These are phyloP conservation scores for Hypoxylon intermedium DNA, from an alignment of 495 filamentous ascomycete species.

Conservation along the genomic window DNA sequence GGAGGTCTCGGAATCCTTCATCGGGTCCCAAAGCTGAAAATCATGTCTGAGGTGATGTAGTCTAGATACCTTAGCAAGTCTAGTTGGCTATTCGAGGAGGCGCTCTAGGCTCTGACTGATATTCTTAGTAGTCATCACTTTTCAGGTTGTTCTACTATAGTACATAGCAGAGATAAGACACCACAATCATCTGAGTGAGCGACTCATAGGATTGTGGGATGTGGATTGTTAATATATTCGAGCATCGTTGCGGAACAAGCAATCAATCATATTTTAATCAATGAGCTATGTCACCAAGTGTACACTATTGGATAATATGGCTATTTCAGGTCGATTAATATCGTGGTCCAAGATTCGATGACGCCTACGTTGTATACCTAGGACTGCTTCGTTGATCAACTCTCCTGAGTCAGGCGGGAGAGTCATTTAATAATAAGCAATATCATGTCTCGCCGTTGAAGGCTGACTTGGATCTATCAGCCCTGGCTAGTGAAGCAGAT, in stretches of 20 bases:
- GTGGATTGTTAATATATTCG: neutral
- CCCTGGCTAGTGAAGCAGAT: neutral
- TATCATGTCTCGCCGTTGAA: neutral
- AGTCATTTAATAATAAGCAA: neutral
- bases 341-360: neutral
- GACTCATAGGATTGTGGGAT: neutral
- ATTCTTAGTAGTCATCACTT: neutral
- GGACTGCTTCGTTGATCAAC: constrained; percentile 1
- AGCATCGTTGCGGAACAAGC: neutral
- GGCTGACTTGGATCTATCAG: constrained; percentile 2
- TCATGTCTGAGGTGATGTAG: neutral
- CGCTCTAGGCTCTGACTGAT: neutral
- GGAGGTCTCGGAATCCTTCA: too few species aligned
- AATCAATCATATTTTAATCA: neutral
- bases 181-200: neutral
- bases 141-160: neutral
- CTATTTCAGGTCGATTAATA: too few species aligned
- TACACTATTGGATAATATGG: neutral
- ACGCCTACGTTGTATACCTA: neutral
- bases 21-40: too few species aligned
- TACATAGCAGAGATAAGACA: neutral
- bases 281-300: neutral
- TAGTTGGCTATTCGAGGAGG: neutral
- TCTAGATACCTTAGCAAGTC: neutral
- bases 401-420: neutral